These are phyloP conservation scores for Verticillium alfalfae DNA, from an alignment of 2,329 filamentous ascomycete genomes.

Conservation along the genomic window DNA sequence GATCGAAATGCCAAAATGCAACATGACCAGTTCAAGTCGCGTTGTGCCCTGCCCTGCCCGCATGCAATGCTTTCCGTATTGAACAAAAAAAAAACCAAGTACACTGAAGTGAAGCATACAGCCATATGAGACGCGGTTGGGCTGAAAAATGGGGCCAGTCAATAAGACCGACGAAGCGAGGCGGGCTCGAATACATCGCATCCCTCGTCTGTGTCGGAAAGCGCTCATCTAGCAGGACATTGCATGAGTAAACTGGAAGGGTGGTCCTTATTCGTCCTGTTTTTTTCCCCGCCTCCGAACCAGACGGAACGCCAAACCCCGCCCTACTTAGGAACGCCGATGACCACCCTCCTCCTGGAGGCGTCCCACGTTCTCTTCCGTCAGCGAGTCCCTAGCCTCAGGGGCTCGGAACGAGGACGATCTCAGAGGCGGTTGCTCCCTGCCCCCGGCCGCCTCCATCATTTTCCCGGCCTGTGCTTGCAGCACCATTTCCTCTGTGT, in stretches of 20 bases:
- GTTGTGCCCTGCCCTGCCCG: not conserved
- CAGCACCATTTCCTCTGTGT: constrained; percentile 34
- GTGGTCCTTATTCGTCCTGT: too few relatives aligned
- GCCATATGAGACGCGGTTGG: too few relatives aligned
- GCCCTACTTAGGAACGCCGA: not conserved
- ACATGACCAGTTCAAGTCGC: constrained; percentile 6
- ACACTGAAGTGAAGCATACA: not conserved
- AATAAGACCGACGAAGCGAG: too few relatives aligned
- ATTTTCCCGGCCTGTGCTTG: constrained; percentile 40
- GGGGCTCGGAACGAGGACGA: constrained; percentile 26
- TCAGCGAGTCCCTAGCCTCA: constrained; percentile 36
- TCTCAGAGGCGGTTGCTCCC: constrained; percentile 18
- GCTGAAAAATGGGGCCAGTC: too few relatives aligned
- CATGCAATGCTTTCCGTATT: not conserved
- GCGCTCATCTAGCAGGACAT: not conserved
- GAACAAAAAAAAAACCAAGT: not conserved
- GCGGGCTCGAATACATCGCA: too few relatives aligned
- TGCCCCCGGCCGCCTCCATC: constrained; percentile 37
- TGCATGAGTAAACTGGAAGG: too few relatives aligned
- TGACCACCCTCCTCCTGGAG: constrained; percentile 28
- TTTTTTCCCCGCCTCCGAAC: not conserved
- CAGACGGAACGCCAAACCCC: not conserved
- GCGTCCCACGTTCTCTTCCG: constrained; percentile 48
- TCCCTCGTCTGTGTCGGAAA: too few relatives aligned
- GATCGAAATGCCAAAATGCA: constrained; percentile 12